These are phyloP conservation scores for Metschnikowia colocasiae DNA, from an alignment of 805 yeast species.

Conservation along the genomic window DNA sequence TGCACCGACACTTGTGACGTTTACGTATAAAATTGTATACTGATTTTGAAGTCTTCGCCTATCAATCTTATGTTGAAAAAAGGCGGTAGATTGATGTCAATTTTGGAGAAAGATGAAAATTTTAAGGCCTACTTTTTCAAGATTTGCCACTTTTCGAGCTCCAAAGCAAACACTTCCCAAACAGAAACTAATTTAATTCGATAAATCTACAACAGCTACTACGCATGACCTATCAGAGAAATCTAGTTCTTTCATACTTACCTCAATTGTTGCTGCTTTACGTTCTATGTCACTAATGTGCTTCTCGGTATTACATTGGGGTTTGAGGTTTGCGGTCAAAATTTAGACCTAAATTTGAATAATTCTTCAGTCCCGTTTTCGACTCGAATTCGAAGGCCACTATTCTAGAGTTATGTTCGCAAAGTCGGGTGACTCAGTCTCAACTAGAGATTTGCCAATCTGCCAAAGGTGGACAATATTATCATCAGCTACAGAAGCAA, in stretches of 20 bases:
- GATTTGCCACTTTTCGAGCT: background rate
- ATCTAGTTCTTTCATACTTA: background rate
- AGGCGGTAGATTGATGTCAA: no score
- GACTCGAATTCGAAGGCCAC: background rate
- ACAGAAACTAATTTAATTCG: background rate
- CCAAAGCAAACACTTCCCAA: no score
- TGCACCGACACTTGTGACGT: background rate
- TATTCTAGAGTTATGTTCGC: constrained; percentile 27
- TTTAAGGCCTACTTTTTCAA: no score
- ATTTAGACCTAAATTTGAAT: background rate
- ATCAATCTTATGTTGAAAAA: no score
- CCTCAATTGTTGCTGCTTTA: background rate
- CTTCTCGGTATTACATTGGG: background rate
- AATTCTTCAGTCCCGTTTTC: background rate
- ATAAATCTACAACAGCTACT: background rate
- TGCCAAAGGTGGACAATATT: constrained; percentile 61
- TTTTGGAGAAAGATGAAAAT: no score
- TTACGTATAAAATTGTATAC: no score
- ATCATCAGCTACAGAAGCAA: constrained; percentile 62
- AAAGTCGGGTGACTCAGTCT: constrained; percentile 16
- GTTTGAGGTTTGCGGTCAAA: background rate
- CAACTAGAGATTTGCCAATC: constrained; percentile 32
- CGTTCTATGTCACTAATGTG: background rate
- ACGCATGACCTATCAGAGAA: background rate
- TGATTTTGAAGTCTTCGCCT: no score